phyloP scores from a whole-genome alignment of 2,329 filamentous ascomycete species.

The Cucurbitaria berberidis region DNA sequence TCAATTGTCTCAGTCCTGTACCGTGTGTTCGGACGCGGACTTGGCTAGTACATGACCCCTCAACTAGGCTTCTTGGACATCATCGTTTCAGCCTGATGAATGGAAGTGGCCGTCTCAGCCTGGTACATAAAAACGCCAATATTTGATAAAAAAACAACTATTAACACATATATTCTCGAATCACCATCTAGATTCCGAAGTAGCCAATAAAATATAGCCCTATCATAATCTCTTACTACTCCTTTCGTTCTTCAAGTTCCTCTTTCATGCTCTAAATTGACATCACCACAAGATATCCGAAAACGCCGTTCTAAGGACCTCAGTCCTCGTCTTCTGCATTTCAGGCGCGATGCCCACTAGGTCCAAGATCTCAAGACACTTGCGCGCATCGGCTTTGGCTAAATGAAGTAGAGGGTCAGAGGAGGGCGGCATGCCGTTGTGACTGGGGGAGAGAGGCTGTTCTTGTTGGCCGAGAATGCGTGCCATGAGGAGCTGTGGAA shows the following conservation, averaged over 20 bases:
- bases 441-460: conserved; percentile 34
- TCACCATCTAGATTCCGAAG: too few relatives aligned
- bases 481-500: conserved; percentile 46
- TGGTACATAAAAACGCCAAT: too few relatives aligned
- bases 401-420: conserved; percentile 43
- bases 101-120: too few relatives aligned
- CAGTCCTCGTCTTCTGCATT: conserved; percentile 57
- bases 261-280: background rate
- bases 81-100: too few relatives aligned
- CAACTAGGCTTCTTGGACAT: too few relatives aligned
- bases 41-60: too few relatives aligned
- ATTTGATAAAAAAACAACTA: too few relatives aligned
- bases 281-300: conserved; percentile 47
- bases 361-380: conserved; percentile 56
- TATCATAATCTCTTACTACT: background rate
- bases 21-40: too few relatives aligned
- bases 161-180: too few relatives aligned
- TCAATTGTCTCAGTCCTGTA: too few relatives aligned
- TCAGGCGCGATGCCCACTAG: conserved; percentile 52
- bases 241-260: background rate
- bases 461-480: conserved; percentile 48
- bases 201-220: too few relatives aligned
- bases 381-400: conserved; percentile 53
- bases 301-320: conserved; percentile 54
- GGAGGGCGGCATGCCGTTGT: conserved; percentile 33